A percentile compares a stretch with the other conserved stretches of the same genome.
Evolutionary conservation across 1,139 yeast species (phyloP).

Genomic region (Blastobotrys persicus): DNA sequence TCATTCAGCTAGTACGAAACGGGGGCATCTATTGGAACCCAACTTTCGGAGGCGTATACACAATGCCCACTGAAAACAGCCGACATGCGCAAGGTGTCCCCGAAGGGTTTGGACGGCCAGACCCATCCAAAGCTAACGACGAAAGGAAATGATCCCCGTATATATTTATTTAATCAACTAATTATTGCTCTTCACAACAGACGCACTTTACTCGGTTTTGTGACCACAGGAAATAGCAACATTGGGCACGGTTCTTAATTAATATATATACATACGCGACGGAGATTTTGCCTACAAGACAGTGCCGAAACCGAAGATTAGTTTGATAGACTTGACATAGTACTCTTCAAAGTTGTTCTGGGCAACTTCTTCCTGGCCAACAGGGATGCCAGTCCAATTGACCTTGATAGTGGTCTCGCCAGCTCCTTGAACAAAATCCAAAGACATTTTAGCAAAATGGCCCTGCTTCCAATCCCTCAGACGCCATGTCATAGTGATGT

Average conservation of each 20-base stretch:
- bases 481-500: slow-evolving; percentile 79
- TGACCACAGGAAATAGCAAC: too few relatives aligned
- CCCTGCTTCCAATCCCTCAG: slow-evolving; percentile 83
- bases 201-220: too few relatives aligned
- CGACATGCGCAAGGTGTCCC: slow-evolving; percentile 88
- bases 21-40: slow-evolving; percentile 73
- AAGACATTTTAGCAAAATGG: slow-evolving; percentile 67
- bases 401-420: slow-evolving; percentile 82
- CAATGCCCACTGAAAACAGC: slow-evolving; percentile 53
- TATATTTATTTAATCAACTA: neutral
- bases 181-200: too few relatives aligned
- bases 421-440: slow-evolving; percentile 69
- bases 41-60: slow-evolving; percentile 65
- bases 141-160: neutral
- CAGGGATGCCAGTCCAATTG: slow-evolving; percentile 83
- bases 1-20: slow-evolving; percentile 64
- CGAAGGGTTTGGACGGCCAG: slow-evolving; percentile 46
- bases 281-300: slow-evolving; percentile 29
- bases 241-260: neutral
- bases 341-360: slow-evolving; percentile 82
- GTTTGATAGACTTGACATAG: slow-evolving; percentile 81
- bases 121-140: neutral
- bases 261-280: slow-evolving; percentile 8
- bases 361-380: slow-evolving; percentile 94
- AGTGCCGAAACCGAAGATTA: slow-evolving; percentile 82